Conservation (phyloP, 2,329 filamentous ascomycete species). For the Knufia fluminis region DNA sequence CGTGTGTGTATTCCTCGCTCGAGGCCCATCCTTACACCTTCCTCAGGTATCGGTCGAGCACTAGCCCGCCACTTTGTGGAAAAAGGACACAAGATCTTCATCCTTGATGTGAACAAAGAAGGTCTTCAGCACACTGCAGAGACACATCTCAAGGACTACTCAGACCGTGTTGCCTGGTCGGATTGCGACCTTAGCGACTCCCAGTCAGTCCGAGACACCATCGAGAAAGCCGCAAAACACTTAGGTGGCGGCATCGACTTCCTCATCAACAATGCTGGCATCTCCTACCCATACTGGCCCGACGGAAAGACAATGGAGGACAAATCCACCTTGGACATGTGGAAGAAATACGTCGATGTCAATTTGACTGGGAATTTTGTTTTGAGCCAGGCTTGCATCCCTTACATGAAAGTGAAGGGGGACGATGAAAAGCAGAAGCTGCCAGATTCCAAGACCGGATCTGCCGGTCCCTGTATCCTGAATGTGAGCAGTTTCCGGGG, state of each 20-base stretch:
- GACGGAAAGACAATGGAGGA: constrained; percentile 41
- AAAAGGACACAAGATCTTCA: constrained; percentile 37
- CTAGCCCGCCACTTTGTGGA: constrained; percentile 36
- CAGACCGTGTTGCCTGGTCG: constrained; percentile 28
- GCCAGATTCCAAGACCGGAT: constrained; percentile 11
- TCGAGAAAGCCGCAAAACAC: constrained; percentile 29
- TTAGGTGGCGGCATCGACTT: constrained; percentile 33
- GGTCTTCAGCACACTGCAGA: constrained; percentile 32
- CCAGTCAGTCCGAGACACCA: constrained; percentile 28
- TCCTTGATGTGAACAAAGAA: constrained; percentile 36
- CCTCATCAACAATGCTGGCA: constrained; percentile 34
- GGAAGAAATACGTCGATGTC: constrained; percentile 39
- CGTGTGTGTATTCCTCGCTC: not conserved
- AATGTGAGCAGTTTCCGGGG: constrained; percentile 41
- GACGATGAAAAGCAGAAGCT: constrained; percentile 16
- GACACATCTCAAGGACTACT: constrained; percentile 26
- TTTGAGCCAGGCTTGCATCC: constrained; percentile 39
- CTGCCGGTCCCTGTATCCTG: constrained; percentile 36
- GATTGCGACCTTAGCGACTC: constrained; percentile 36
- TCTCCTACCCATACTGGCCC: constrained; percentile 32
- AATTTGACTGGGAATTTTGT: constrained; percentile 41
- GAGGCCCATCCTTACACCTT: not conserved
- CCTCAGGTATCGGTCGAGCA: constrained; percentile 36
- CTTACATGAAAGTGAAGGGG: constrained; percentile 35
- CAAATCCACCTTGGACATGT: constrained; percentile 34